Evolutionary conservation across 2,329 filamentous ascomycete genomes (phyloP).

Genomic region (Plenodomus tracheiphilus): DNA sequence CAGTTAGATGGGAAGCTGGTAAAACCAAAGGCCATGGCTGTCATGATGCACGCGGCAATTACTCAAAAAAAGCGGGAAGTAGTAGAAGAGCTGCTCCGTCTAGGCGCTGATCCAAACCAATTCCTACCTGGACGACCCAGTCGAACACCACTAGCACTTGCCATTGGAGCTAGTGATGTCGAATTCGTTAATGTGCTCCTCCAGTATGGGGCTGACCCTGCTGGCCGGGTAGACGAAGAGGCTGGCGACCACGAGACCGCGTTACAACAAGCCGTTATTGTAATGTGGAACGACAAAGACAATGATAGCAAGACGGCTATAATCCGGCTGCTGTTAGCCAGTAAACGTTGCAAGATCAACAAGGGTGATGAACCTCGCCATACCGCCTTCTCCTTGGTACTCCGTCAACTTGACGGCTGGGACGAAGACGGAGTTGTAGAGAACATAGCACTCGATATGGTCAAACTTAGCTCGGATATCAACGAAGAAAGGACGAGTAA

Average conservation of each 20-base stretch:
- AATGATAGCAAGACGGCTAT: slow-evolving; percentile 11
- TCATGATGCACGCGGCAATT: slow-evolving; percentile 21
- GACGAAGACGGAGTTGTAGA: slow-evolving; percentile 5
- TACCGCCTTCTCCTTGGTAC: slow-evolving; percentile 19
- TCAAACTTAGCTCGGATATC: slow-evolving; percentile 16
- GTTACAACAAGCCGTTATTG: slow-evolving; percentile 17
- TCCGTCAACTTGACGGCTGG: slow-evolving; percentile 7
- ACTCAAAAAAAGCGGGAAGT: slow-evolving; percentile 9
- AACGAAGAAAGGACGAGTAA: slow-evolving; percentile 14
- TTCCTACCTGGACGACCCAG: slow-evolving; percentile 9
- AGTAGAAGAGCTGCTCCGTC: slow-evolving; percentile 11
- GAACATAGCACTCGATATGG: slow-evolving; percentile 19
- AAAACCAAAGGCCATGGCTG: slow-evolving; percentile 10
- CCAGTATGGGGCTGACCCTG: slow-evolving; percentile 18
- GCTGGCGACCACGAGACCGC: slow-evolving; percentile 5
- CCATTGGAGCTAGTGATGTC: slow-evolving; percentile 11
- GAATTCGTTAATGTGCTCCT: slow-evolving; percentile 18
- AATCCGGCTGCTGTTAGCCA: slow-evolving; percentile 17
- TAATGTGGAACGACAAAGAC: slow-evolving; percentile 2
- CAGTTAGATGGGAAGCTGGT: slow-evolving; percentile 21
- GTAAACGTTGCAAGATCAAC: slow-evolving; percentile 19
- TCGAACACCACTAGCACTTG: slow-evolving; percentile 14
- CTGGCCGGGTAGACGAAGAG: not conserved
- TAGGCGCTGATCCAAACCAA: slow-evolving; percentile 18
- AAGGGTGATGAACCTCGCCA: slow-evolving; percentile 6